A percentile compares a stretch with the other conserved stretches of the same genome.
phyloP scores from a whole-genome alignment of 345 rosid genomes.

The Trapa bicornis region DNA sequence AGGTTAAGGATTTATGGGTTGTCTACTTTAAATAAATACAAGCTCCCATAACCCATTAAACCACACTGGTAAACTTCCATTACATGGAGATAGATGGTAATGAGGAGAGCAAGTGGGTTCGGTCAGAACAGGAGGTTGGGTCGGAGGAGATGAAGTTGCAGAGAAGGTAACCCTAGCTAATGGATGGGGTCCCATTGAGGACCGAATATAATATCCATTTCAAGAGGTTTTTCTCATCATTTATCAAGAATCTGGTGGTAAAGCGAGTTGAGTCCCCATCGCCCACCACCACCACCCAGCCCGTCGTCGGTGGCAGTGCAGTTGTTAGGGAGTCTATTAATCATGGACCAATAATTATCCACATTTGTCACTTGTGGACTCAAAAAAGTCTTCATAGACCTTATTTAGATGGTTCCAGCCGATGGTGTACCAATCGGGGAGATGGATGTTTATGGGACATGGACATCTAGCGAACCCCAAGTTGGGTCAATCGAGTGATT shows the following conservation, averaged over 20 bases:
- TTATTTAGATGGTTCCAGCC: no score
- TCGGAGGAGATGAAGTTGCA: neutral
- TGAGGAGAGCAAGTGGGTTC: neutral
- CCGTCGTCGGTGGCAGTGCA: no score
- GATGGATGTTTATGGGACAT: no score
- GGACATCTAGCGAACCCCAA: no score
- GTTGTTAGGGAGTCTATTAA: no score
- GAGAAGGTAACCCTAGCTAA: neutral
- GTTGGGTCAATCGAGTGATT: no score
- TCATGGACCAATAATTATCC: neutral
- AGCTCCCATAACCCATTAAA: neutral
- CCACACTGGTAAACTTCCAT: no score
- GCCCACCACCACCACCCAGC: no score
- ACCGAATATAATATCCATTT: neutral
- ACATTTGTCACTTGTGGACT: neutral
- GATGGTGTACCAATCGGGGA: no score
- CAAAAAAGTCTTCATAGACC: neutral
- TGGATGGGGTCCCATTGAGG: neutral
- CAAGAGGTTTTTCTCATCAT: no score
- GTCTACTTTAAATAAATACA: neutral
- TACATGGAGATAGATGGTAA: neutral
- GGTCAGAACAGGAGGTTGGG: neutral
- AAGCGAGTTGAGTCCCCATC: neutral
- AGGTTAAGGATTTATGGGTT: neutral
- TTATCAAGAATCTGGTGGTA: neutral